Conservation (phyloP, 2,329 filamentous ascomycete genomes). For the Didymella pomorum region DNA sequence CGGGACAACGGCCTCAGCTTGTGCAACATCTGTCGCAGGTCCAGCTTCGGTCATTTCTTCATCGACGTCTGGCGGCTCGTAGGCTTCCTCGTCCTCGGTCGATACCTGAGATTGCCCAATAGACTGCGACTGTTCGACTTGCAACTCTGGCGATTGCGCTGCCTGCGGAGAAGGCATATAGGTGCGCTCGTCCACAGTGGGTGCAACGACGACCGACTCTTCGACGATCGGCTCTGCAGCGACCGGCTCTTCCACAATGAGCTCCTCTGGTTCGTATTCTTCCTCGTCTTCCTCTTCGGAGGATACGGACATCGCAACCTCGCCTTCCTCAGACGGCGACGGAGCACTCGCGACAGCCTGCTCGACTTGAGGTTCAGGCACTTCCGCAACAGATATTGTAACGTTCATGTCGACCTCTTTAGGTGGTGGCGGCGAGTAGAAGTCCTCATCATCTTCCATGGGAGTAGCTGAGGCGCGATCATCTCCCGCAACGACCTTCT, state of each 20-base stretch:
- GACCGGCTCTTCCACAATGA: conserved; percentile 7
- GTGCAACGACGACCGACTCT: background rate
- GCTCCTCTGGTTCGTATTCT: conserved; percentile 46
- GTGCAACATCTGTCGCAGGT: background rate
- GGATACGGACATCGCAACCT: conserved; percentile 48
- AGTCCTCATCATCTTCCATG: conserved; percentile 46
- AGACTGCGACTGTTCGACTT: conserved; percentile 16
- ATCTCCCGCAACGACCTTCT: background rate
- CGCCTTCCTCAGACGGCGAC: conserved; percentile 44
- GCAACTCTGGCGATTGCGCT: conserved; percentile 10
- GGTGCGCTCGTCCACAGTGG: background rate
- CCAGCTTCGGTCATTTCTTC: conserved; percentile 25
- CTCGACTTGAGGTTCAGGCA: conserved; percentile 11
- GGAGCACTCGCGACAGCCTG: conserved; percentile 5
- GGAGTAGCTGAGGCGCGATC: conserved; percentile 30
- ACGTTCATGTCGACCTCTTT: conserved; percentile 3
- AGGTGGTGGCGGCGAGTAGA: conserved; percentile 44
- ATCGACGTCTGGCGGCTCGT: conserved; percentile 45
- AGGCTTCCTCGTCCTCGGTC: conserved; percentile 41
- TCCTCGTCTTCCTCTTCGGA: conserved; percentile 40
- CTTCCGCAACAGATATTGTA: background rate
- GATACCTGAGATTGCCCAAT: conserved; percentile 25
- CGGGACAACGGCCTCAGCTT: background rate
- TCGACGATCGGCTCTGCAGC: background rate
- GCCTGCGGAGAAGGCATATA: conserved; percentile 15